These are phyloP conservation scores for Hanseniaspora valbyensis DNA, from an alignment of 805 yeast genomes.

Conservation along the genomic window DNA sequence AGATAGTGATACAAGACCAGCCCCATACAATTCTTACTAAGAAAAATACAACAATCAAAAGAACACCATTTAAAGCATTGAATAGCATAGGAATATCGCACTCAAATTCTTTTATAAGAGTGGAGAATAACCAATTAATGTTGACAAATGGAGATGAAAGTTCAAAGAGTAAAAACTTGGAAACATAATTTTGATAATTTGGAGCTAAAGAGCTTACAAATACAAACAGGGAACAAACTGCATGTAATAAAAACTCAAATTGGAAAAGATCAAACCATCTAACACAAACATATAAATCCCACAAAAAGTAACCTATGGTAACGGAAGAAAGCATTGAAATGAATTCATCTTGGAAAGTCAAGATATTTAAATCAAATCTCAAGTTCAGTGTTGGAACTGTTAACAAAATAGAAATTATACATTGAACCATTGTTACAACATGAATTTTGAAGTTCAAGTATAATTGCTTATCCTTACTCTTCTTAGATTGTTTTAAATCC, in stretches of 20 bases:
- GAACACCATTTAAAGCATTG: conserved; percentile 54
- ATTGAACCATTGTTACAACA: conserved; percentile 77
- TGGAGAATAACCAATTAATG: conserved; percentile 75
- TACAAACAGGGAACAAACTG: conserved; percentile 66
- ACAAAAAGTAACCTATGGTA: conserved; percentile 76
- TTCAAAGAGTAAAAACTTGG: conserved; percentile 76
- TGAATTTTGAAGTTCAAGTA: conserved; percentile 80
- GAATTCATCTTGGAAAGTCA: conserved; percentile 64
- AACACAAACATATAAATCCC: conserved; percentile 74
- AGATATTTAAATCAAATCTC: conserved; percentile 37
- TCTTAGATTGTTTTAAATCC: conserved; percentile 30
- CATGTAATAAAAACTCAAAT: conserved; percentile 70
- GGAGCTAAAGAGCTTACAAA: conserved; percentile 57
- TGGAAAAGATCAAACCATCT: conserved; percentile 62
- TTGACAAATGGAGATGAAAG: conserved; percentile 91
- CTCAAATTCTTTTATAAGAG: conserved; percentile 12
- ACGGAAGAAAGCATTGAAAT: conserved; percentile 62
- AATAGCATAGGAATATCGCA: conserved; percentile 33
- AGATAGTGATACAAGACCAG: conserved; percentile 49
- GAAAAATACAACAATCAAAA: conserved; percentile 62
- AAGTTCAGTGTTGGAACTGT: conserved; percentile 60
- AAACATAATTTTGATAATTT: conserved; percentile 68
- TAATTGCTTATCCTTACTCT: conserved; percentile 29
- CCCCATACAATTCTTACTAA: conserved; percentile 80
- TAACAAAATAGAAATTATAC: conserved; percentile 48